Evolutionary conservation across 148 eudicot species (phyloP), one percentile per base, ranked within the genome.

Genomic region (Rhododendron henanense): DNA sequence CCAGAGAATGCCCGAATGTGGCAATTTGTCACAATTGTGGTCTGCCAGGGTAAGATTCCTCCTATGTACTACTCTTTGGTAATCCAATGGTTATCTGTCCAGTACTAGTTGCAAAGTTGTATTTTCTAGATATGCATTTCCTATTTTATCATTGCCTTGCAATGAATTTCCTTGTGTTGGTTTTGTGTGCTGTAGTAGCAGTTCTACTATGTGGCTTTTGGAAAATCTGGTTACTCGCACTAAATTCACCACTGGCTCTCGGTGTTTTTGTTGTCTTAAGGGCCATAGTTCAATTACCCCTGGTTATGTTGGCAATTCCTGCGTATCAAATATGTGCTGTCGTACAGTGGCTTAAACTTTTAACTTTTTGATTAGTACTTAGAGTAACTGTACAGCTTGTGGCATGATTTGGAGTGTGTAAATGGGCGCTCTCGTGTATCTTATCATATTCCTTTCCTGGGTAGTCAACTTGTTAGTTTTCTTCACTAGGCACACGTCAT

Each of bases 21-120:
- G 96, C 94, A 83, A 92, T 95, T 75, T 95, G 98, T 81, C 96
- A 95, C 90, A 93, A 93, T 81, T 95, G 98, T 85, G 94, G 95
- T 84, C 93, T 95, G 92, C 94, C 98, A 47, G 98, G 98, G 96
- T 95, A 91, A 90, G 92, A 85, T 77, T 47, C 81, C 76, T n/a
- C 14, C 48, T 57, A 21, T 65, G 18, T 16, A 45, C 48, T 15
- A 44, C 39, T 71, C 15, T 85, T 75, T 45, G 81, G 45, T 63
- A 23, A 53, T 74, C 25, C 33, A 61, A 48, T 10, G 23, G n/a
- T 53, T 55, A 21, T 53, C 53, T 23, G 44, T 81, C 28, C 31
- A 39, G 19, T 53, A n/a, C 4, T 74, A 35, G 44, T 44, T 57
- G 33, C 67, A 61, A 55, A 23, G 19, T 75, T 57, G 15, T 47